Percentiles rank a stretch among this genome's conserved stretches.
Evolutionary conservation across 2,329 filamentous ascomycete genomes (phyloP).

Genomic region (Apiospora kogelbergensis): DNA sequence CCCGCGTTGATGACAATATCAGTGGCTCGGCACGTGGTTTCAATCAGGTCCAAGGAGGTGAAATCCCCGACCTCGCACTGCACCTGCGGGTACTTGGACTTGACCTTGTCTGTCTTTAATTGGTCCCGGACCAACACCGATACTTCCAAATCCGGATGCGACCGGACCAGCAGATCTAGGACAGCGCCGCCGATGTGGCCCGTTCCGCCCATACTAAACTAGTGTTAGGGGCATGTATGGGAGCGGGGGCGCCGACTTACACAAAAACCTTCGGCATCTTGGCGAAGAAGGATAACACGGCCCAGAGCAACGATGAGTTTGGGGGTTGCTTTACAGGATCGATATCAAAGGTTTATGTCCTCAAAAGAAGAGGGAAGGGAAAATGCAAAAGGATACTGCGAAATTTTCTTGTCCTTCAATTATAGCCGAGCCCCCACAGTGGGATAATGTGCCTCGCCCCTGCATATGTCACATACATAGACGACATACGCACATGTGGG

Average conservation of each 20-base stretch:
- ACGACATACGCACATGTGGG: too few relatives aligned
- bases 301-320: background rate
- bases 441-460: too few relatives aligned
- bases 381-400: too few relatives aligned
- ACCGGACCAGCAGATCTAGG: slow-evolving; percentile 17
- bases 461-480: too few relatives aligned
- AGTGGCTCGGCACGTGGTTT: slow-evolving; percentile 14
- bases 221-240: background rate
- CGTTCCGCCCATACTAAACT: slow-evolving; percentile 18
- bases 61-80: slow-evolving; percentile 17
- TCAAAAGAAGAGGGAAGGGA: background rate
- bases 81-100: slow-evolving; percentile 16
- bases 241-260: background rate
- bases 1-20: slow-evolving; percentile 21
- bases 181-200: slow-evolving; percentile 22
- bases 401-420: too few relatives aligned
- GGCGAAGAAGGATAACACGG: background rate
- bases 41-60: slow-evolving; percentile 7
- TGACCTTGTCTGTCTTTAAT: slow-evolving; percentile 15
- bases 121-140: slow-evolving; percentile 16
- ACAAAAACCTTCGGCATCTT: slow-evolving; percentile 2
- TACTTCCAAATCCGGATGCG: slow-evolving; percentile 14
- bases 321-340: background rate
- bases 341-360: background rate
- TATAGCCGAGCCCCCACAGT: too few relatives aligned